These are phyloP conservation scores for Microcyclospora tardicrescens DNA, from an alignment of 2,329 filamentous ascomycete species.

Conservation along the genomic window DNA sequence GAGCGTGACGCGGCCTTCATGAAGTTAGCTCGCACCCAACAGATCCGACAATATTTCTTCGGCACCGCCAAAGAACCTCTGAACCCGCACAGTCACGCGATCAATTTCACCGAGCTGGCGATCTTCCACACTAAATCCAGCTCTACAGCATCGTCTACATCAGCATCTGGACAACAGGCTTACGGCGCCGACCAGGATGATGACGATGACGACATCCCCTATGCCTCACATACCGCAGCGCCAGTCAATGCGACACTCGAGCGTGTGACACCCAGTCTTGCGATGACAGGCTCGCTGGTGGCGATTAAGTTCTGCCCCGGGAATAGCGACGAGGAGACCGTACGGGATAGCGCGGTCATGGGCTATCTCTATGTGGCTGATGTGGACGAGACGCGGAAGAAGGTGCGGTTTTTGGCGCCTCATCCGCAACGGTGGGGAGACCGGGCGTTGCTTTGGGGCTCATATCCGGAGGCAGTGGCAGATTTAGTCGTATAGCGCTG, in stretches of 20 bases:
- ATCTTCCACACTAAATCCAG: slow-evolving; percentile 40
- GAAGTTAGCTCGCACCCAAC: slow-evolving; percentile 58
- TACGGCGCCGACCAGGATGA: slow-evolving; percentile 32
- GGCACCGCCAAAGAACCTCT: slow-evolving; percentile 58
- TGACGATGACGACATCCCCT: slow-evolving; percentile 34
- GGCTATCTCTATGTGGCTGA: slow-evolving; percentile 90
- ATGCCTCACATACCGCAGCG: slow-evolving; percentile 19
- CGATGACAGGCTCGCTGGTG: slow-evolving; percentile 68
- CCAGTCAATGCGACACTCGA: slow-evolving; percentile 13
- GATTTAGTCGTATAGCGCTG: slow-evolving; percentile 57
- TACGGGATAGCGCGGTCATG: slow-evolving; percentile 72
- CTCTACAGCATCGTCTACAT: slow-evolving; percentile 1
- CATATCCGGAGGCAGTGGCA: slow-evolving; percentile 74
- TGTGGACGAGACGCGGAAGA: slow-evolving; percentile 72
- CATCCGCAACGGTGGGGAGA: slow-evolving; percentile 70
- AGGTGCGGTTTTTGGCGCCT: slow-evolving; percentile 70
- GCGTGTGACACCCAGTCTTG: slow-evolving; percentile 49
- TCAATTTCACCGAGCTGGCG: slow-evolving; percentile 61
- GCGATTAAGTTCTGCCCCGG: slow-evolving; percentile 63
- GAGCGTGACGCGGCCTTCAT: slow-evolving; percentile 62
- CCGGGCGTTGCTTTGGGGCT: slow-evolving; percentile 69
- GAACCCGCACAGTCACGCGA: slow-evolving; percentile 74
- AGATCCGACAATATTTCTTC: slow-evolving; percentile 90
- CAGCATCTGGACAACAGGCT: slow-evolving; percentile 8
- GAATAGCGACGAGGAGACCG: slow-evolving; percentile 55